Base-by-base conservation (phyloP, 2,329 filamentous ascomycete species). In the Amylocarpus encephaloides region DNA sequence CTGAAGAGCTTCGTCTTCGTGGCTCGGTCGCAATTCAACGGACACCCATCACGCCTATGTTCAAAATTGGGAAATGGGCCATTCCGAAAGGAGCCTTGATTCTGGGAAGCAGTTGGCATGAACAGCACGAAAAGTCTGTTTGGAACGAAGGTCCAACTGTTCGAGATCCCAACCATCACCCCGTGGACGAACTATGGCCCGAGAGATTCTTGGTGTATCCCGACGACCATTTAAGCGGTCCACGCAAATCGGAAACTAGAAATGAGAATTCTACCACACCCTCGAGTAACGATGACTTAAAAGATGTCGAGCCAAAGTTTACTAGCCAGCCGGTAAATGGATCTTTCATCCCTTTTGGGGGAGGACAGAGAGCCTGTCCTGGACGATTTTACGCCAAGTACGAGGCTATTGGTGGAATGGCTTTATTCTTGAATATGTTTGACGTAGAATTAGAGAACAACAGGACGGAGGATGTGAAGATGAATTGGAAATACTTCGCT, bases 381-480 rank as follows among this genome's bases (percentile, higher is more conserved):
- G 68, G 69, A 1, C 64, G 64, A 0, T 64, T 66, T 35, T 70
- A 67, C 32, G 66, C 68, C 1, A 70, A 70, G 30, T 59, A 62
- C 12, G 63, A 70, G 44, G 60, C 66, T 0, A 62, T 69, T 32
- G 51, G 62, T 1, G 59, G 59, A 0, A 54, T 67, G 12, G 64
- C 66, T 1, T 36, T 68, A 19, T 58, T 68, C 15, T 51, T 69
- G 6, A 52, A 55, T 0, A 61, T 57, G 12, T 68, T 64, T 43
- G 64, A 68, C 12, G 62, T 68, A 12, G 64, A 67, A 19, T 47
- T 66, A 2, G 48, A 55, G 18, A 32, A 49, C 5, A 43, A 35
- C 6, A 32, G 46, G 13, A 48, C 48, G 6, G 35, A 34, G 5
- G 42, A 42, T 1, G 47, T 50, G 19, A 19, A 55, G 34, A 47